Evolutionary conservation across 1,284 basidiomycete species (phyloP), one percentile per base, ranked within the genome.

Genomic region (Stereum hirsutum): DNA sequence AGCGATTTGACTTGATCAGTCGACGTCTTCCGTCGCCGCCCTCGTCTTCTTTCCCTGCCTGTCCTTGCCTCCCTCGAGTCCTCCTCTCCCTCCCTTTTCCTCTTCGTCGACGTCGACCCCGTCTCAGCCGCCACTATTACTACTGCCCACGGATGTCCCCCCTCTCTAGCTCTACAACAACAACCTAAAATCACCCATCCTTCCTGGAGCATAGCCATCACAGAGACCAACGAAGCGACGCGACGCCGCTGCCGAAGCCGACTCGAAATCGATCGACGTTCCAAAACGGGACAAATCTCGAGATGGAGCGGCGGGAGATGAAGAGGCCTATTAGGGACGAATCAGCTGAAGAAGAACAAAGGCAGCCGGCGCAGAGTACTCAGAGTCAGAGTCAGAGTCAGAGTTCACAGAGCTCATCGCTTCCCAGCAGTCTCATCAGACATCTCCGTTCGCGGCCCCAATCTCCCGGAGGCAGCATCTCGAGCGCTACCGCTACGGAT

Each of bases 381-480:
- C n/a, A n/a, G n/a, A n/a, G n/a, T n/a, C n/a, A n/a, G n/a, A n/a
- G n/a, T n/a, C n/a, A n/a, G n/a, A n/a, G n/a, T n/a, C n/a, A n/a
- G n/a, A n/a, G n/a, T n/a, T n/a, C n/a, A n/a, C n/a, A n/a, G n/a
- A n/a, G n/a, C n/a, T n/a, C n/a, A n/a, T 69, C 69, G 32, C 66
- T 76, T 26, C 74, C 73, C 30, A 62, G 58, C 47, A 70, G 64
- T 50, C 64, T 75, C 35, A 64, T 65, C 42, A 62, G 65, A 19
- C 66, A 66, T 49, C 64, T 74, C 34, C 65, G 60, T 50, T 57
- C 56, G 43, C 56, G 63, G 4, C 70, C 71, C 10, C 66, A 63
- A 48, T 58, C 59, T 39, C 52, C 52, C n/a, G n/a, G n/a, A 27
- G 45, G 46, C 35, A 44, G 41, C 20, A 14, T 49, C 27, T 45